Percentiles rank a stretch among this genome's conserved stretches.
phyloP scores from a whole-genome alignment of 768 basidiomycete genomes.

The Coprinellus aureogranulatus region DNA sequence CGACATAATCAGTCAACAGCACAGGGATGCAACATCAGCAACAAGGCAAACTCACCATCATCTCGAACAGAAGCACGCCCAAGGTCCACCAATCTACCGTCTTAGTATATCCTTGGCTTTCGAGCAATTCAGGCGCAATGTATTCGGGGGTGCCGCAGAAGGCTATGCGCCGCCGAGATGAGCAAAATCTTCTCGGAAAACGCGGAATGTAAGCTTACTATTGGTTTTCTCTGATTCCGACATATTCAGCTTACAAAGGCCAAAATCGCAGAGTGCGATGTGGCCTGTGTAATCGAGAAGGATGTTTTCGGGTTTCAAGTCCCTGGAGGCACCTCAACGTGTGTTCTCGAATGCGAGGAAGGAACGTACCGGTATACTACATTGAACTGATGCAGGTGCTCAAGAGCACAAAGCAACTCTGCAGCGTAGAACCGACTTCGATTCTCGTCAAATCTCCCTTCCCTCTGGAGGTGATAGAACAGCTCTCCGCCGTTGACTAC shows the following conservation, averaged over 20 bases:
- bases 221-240: constrained; percentile 96
- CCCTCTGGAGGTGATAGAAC: constrained; percentile 95
- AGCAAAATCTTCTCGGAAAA: not conserved
- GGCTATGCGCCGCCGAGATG: constrained; percentile 41
- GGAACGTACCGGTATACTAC: constrained; percentile 84
- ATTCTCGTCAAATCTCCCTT: constrained; percentile 92
- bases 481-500: constrained; percentile 95
- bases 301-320: constrained; percentile 98
- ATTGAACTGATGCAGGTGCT: constrained; percentile 96
- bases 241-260: constrained; percentile 96
- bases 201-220: constrained; percentile 54
- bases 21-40: no score
- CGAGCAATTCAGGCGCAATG: constrained; percentile 94
- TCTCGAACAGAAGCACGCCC: constrained; percentile 94
- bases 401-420: constrained; percentile 91
- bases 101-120: constrained; percentile 95
- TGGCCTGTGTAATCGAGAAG: constrained; percentile 96
- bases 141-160: constrained; percentile 99
- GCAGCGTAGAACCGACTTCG: constrained; percentile 96
- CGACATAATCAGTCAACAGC: constrained; percentile 3
- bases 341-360: not conserved
- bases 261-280: constrained; percentile 97
- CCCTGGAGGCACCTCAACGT: constrained; percentile 41
- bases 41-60: constrained; percentile 70
- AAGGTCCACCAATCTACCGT: constrained; percentile 99